Evolutionary conservation across 192 early-diverging fungal genomes (phyloP).

Genomic region (Umbelopsis sp.): DNA sequence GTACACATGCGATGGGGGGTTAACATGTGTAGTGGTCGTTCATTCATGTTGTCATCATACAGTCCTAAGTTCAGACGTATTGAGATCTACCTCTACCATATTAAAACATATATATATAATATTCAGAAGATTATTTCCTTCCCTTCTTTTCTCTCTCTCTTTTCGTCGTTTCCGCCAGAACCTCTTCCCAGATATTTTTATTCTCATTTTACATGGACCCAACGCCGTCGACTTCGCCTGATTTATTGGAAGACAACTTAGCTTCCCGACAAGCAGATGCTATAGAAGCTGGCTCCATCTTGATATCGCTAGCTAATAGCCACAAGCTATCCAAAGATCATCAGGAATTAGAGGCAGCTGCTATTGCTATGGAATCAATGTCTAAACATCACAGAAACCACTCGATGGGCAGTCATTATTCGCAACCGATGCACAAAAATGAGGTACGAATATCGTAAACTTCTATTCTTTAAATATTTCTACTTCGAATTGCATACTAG

Average conservation of each 20-base stretch:
- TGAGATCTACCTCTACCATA: too few relatives aligned
- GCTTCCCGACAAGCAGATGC: conserved; percentile 13
- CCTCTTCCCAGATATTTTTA: neutral
- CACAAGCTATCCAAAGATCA: neutral
- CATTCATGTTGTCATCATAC: too few relatives aligned
- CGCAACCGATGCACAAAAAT: neutral
- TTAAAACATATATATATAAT: too few relatives aligned
- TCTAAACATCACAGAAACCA: conserved; percentile 1
- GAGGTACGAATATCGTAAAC: neutral
- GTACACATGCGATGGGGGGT: too few relatives aligned
- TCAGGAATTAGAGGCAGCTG: conserved; percentile 9
- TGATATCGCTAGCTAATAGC: conserved; percentile 17
- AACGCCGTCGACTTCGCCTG: neutral
- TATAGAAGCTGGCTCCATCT: conserved; percentile 14
- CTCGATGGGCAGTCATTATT: neutral
- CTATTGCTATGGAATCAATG: conserved; percentile 4
- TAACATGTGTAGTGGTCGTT: too few relatives aligned
- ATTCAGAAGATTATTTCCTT: neutral
- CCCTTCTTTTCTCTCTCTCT: neutral
- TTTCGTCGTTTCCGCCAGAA: neutral
- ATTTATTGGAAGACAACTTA: neutral
- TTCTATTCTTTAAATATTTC: neutral
- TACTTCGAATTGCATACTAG: neutral
- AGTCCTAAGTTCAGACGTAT: too few relatives aligned
- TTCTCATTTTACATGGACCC: neutral